These are phyloP conservation scores for Hypoxylon sp. DNA, from an alignment of 2,329 filamentous ascomycete species.

Conservation along the genomic window DNA sequence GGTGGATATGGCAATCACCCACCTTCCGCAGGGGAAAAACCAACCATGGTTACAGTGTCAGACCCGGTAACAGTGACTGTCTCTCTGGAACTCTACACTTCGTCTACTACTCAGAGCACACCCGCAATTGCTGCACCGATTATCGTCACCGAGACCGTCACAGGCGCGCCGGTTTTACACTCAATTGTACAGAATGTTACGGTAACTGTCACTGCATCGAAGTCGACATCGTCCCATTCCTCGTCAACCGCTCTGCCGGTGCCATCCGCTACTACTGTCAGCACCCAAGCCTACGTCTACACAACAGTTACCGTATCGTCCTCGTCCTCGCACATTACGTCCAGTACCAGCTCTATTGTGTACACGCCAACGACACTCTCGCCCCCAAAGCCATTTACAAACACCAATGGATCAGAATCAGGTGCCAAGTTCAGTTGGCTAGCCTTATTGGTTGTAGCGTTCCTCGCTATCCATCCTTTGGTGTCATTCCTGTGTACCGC, in stretches of 20 bases:
- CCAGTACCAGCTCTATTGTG: slow-evolving; percentile 17
- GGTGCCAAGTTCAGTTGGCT: not conserved
- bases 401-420: slow-evolving; percentile 12
- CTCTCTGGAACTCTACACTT: slow-evolving; percentile 21
- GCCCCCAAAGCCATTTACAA: slow-evolving; percentile 24
- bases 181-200: slow-evolving; percentile 26
- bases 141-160: slow-evolving; percentile 19
- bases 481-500: not conserved
- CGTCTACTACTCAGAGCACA: slow-evolving; percentile 8
- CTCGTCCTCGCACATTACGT: slow-evolving; percentile 19
- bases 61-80: slow-evolving; percentile 34
- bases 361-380: slow-evolving; percentile 24
- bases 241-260: slow-evolving; percentile 5
- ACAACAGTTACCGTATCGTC: slow-evolving; percentile 28
- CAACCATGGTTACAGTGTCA: slow-evolving; percentile 16
- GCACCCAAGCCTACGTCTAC: slow-evolving; percentile 27
- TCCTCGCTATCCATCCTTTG: slow-evolving; percentile 7
- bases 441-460: slow-evolving; percentile 11
- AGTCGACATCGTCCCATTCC: slow-evolving; percentile 10
- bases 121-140: slow-evolving; percentile 12
- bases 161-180: slow-evolving; percentile 22
- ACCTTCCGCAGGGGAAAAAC: slow-evolving; percentile 15
- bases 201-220: slow-evolving; percentile 22
- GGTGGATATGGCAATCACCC: slow-evolving; percentile 38
- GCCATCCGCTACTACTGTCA: slow-evolving; percentile 7